Evolutionary conservation across 2,329 filamentous ascomycete genomes (phyloP).

Genomic region (Monilinia fructigena): DNA sequence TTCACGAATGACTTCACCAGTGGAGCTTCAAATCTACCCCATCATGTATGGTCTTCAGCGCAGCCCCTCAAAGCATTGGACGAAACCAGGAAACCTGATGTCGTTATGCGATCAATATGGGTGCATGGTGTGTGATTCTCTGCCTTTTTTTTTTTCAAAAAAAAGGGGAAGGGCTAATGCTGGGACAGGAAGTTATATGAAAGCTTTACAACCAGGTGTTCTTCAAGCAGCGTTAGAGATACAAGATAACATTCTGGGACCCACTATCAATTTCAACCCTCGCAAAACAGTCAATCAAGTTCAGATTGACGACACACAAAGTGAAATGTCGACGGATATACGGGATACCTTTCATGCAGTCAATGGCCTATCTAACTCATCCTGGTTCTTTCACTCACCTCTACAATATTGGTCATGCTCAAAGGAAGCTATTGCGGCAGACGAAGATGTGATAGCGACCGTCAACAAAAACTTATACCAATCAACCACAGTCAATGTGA

Average conservation of each 20-base stretch:
- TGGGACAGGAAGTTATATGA: constrained; percentile 62
- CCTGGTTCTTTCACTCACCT: constrained; percentile 81
- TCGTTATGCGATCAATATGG: constrained; percentile 82
- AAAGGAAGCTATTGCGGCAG: constrained; percentile 54
- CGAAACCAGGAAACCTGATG: constrained; percentile 55
- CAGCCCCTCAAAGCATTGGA: constrained; percentile 57
- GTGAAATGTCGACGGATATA: constrained; percentile 39
- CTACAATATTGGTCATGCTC: constrained; percentile 77
- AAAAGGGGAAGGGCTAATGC: constrained; percentile 24
- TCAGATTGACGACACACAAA: constrained; percentile 20
- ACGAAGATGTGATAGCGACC: constrained; percentile 64
- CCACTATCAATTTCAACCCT: constrained; percentile 56
- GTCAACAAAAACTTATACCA: constrained; percentile 64
- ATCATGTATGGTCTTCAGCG: constrained; percentile 79
- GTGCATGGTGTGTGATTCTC: constrained; percentile 57
- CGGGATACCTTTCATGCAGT: constrained; percentile 58
- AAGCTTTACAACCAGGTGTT: constrained; percentile 65
- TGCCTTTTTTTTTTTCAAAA: neutral
- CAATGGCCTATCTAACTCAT: constrained; percentile 59
- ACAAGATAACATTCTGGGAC: constrained; percentile 67
- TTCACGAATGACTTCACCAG: constrained; percentile 70
- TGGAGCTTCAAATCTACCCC: constrained; percentile 68
- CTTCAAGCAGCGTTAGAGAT: constrained; percentile 66
- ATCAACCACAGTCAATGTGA: constrained; percentile 69
- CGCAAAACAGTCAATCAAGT: constrained; percentile 38